Evolutionary conservation across 2,329 filamentous ascomycete genomes (phyloP).

Genomic region (Xylariales sp.): DNA sequence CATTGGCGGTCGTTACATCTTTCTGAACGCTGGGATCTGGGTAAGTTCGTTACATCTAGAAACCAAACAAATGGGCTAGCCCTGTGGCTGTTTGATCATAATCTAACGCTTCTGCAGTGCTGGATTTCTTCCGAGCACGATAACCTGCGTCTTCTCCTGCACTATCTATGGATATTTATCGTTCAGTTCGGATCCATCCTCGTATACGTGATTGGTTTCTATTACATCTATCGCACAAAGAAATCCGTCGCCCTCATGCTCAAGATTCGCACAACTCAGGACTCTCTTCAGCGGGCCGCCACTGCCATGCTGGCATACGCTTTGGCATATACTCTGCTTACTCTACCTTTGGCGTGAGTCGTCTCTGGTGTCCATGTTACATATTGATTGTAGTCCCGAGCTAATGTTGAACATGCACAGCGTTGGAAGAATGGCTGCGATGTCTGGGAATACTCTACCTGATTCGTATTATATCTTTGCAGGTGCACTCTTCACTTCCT

Average conservation of each 20-base stretch:
- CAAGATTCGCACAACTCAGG: conserved; percentile 12
- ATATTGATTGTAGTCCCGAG: no score
- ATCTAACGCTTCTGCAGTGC: no score
- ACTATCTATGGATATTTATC: conserved; percentile 53
- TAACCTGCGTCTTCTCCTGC: conserved; percentile 41
- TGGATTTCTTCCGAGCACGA: conserved; percentile 45
- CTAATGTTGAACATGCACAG: no score
- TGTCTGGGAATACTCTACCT: conserved; percentile 33
- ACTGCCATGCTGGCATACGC: conserved; percentile 49
- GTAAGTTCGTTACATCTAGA: no score
- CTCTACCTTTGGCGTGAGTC: conserved; percentile 39
- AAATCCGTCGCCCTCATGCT: conserved; percentile 9
- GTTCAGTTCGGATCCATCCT: conserved; percentile 46
- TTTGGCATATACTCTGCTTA: conserved; percentile 44
- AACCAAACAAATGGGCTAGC: no score
- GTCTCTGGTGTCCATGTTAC: background rate
- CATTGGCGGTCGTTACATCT: conserved; percentile 36
- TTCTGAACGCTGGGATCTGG: conserved; percentile 48
- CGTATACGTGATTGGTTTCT: conserved; percentile 38
- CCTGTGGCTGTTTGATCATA: no score
- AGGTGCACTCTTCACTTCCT: conserved; percentile 28
- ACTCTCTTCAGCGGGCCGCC: conserved; percentile 29
- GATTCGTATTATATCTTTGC: conserved; percentile 28
- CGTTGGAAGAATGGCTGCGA: conserved; percentile 43
- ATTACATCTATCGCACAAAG: conserved; percentile 19